Percentiles rank a stretch among this genome's conserved stretches.
Evolutionary conservation across 345 rosid species (phyloP).

Genomic region (Eucalyptus virginea): DNA sequence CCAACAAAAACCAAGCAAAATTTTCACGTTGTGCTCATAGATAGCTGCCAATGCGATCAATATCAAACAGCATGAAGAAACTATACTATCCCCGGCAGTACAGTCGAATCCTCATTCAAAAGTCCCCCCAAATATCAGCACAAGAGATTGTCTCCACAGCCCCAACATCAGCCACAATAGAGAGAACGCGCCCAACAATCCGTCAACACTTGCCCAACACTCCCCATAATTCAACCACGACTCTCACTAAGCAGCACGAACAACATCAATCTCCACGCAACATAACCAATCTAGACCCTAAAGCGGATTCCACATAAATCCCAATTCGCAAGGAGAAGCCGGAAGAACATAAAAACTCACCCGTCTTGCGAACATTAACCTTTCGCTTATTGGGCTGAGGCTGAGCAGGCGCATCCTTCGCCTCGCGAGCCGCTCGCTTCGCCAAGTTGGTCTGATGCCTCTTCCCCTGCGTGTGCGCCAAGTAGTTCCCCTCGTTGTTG

Average conservation of each 20-base stretch:
- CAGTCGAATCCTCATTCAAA: neutral
- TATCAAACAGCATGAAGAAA: neutral
- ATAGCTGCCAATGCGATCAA: neutral
- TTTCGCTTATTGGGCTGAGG: conserved; percentile 95
- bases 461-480: conserved; percentile 97
- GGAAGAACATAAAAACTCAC: neutral
- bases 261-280: neutral
- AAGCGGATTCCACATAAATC: neutral
- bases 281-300: neutral
- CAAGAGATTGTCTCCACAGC: neutral
- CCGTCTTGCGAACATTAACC: conserved; percentile 72
- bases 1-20: neutral
- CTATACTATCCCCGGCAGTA: accelerated
- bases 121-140: neutral
- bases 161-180: neutral
- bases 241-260: neutral
- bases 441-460: conserved; percentile 97
- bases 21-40: accelerated
- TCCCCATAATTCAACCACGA: neutral
- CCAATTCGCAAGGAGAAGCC: neutral
- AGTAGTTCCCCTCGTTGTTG: conserved; percentile 99
- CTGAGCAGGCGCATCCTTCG: conserved; percentile 78
- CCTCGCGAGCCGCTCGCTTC: conserved; percentile 96
- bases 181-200: neutral
- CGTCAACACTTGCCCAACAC: neutral